Evolutionary conservation across 192 early-diverging fungal species (phyloP), one percentile per base, ranked within the genome.

Genomic region (Backusella circina): DNA sequence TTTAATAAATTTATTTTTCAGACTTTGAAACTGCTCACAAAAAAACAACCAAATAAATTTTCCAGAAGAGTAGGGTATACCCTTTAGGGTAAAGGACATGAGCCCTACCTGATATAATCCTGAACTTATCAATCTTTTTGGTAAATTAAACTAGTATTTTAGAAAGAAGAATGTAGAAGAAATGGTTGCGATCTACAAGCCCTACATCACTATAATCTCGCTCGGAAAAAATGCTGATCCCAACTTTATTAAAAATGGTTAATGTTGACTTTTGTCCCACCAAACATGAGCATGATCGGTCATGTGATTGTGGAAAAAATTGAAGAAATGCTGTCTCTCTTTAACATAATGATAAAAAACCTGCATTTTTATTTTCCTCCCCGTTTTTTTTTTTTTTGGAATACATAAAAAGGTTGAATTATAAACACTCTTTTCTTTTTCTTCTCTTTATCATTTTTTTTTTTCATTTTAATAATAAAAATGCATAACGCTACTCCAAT

Each of bases 291-390:
- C 18, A 41, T 23, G n/a, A n/a, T n/a, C n/a, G 41, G 41, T 44
- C 70, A 71, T 32, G 70, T 71, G 70, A 71, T 39, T 39, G 70
- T 71, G 70, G 70, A 71, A 71, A 71, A 41, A 47, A 51, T 33
- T 61, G 10, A 47, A 47, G 18, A 18, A 6, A 47, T 18, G 3
- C 44, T 47, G 16, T n/a, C 44, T 47, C 1, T 47, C 44, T 47
- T 47, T 47, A 18, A 47, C 41, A 44, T 18, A 16, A 13, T 18
- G 16, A 44, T 44, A 44, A 44, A n/a, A 44, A 44, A 44, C 41
- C 41, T 44, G 41, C 41, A 47, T 47, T 18, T 47, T 23, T 57
- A 23, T 26, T 57, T 21, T 57, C 51, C 51, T 23, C 51, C 54
- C 51, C 54, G 44, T 30, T 44, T 39, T 33, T 71, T 41, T n/a